Evolutionary conservation across 1,139 yeast species (phyloP).

Genomic region (Saccharomycopsis hybrid): DNA sequence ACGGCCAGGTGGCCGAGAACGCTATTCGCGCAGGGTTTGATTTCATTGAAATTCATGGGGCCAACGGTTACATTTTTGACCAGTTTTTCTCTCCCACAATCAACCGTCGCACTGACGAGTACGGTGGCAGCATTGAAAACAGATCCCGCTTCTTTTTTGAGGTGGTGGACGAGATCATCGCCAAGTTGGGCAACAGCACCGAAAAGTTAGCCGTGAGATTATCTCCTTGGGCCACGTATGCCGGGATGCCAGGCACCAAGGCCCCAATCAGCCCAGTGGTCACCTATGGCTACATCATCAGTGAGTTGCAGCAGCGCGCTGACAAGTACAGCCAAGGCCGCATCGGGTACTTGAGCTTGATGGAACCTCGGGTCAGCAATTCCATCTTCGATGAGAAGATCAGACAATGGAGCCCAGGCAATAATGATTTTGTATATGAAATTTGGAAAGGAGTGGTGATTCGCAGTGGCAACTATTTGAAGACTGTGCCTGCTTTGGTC

Average conservation of each 20-base stretch:
- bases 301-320: constrained; percentile 36
- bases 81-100: constrained; percentile 46
- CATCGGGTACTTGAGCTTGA: constrained; percentile 37
- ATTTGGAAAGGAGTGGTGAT: constrained; percentile 36
- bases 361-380: constrained; percentile 33
- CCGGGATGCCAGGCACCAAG: constrained; percentile 30
- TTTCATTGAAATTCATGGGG: constrained; percentile 61
- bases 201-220: constrained; percentile 47
- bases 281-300: constrained; percentile 33
- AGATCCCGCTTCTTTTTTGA: constrained; percentile 53
- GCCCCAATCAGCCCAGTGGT: constrained; percentile 31
- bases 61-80: constrained; percentile 66
- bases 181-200: constrained; percentile 40
- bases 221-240: constrained; percentile 50
- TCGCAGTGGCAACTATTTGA: constrained; percentile 33
- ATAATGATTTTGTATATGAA: constrained; percentile 27
- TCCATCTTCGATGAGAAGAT: constrained; percentile 1
- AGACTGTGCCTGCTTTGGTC: constrained; percentile 23
- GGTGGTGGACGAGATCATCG: constrained; percentile 45
- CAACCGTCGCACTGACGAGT: constrained; percentile 58
- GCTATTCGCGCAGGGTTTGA: constrained; percentile 48
- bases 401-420: constrained; percentile 13
- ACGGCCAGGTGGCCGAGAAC: constrained; percentile 33
- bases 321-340: constrained; percentile 29
- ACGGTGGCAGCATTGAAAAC: constrained; percentile 64